A percentile compares a stretch with the other conserved stretches of the same genome.
These are phyloP conservation scores for Oropetium thomaeum DNA, from an alignment of 176 grass and related monocot genomes.

Conservation along the genomic window DNA sequence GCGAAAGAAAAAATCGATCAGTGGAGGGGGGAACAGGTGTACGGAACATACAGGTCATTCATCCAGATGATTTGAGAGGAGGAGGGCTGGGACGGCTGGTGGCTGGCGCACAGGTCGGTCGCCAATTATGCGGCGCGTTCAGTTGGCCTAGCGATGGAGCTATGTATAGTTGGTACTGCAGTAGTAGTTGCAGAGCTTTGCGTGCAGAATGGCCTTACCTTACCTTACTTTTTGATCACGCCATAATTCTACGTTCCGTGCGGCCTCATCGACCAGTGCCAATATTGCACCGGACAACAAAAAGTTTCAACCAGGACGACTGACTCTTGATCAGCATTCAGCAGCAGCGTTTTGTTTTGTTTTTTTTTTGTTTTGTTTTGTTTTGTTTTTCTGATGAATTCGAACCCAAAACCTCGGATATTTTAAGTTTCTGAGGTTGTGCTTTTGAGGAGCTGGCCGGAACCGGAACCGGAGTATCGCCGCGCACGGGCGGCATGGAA, in stretches of 20 bases:
- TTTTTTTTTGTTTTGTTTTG: no score
- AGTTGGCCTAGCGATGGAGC: background rate
- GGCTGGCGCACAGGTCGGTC: constrained; percentile 7
- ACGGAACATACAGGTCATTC: background rate
- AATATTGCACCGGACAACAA: background rate
- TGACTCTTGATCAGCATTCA: background rate
- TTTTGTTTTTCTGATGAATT: no score
- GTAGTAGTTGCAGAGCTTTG: constrained; percentile 12
- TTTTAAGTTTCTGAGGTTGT: background rate
- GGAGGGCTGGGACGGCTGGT: no score
- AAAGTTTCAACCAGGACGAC: background rate
- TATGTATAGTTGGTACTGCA: background rate
- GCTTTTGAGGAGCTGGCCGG: background rate
- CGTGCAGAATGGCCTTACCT: constrained; percentile 30
- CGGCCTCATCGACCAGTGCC: background rate
- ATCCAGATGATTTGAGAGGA: background rate
- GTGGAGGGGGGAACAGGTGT: background rate
- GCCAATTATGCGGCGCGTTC: background rate
- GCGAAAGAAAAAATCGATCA: background rate
- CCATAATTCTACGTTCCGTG: background rate
- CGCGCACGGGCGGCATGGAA: constrained; percentile 1
- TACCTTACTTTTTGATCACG: background rate
- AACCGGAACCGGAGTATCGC: background rate
- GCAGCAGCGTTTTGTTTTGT: no score
- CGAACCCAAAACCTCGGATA: no score